phyloP scores from a whole-genome alignment of 108 stramenopile species.

The Fragilariopsis cylindrus region DNA sequence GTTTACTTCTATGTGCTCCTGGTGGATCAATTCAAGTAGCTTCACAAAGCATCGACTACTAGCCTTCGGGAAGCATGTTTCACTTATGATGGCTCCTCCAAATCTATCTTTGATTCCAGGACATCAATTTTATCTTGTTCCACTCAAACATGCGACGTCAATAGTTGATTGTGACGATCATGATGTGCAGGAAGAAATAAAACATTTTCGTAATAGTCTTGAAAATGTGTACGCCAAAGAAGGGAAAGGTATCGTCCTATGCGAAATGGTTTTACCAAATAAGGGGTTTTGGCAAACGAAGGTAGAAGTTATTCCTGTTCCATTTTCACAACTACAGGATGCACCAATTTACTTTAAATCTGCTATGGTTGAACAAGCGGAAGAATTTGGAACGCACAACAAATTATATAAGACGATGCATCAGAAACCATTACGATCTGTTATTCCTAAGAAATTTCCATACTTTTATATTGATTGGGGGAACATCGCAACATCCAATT shows the following conservation, averaged over 20 bases:
- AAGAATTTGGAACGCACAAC: slow-evolving; percentile 82
- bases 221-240: slow-evolving; percentile 55
- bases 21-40: slow-evolving; percentile 74
- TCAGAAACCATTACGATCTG: slow-evolving; percentile 43
- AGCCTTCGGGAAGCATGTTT: slow-evolving; percentile 65
- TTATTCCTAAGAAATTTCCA: slow-evolving; percentile 71
- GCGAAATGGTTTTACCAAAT: slow-evolving; percentile 65
- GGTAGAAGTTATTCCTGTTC: slow-evolving; percentile 71
- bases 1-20: slow-evolving; percentile 61
- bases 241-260: slow-evolving; percentile 55
- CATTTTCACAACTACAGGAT: slow-evolving; percentile 50
- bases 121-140: slow-evolving; percentile 58
- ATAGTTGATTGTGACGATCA: slow-evolving; percentile 57
- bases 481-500: slow-evolving; percentile 23
- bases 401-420: slow-evolving; percentile 45
- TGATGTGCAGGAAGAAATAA: slow-evolving; percentile 72
- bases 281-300: slow-evolving; percentile 64
- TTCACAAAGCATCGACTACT: slow-evolving; percentile 67
- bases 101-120: slow-evolving; percentile 46
- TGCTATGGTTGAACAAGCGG: slow-evolving; percentile 65
- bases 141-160: slow-evolving; percentile 57
- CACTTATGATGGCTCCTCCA: slow-evolving; percentile 65
- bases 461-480: slow-evolving; percentile 82
- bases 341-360: slow-evolving; percentile 72
- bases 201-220: slow-evolving; percentile 53